Evolutionary conservation across 2,329 filamentous ascomycete species (phyloP).

Genomic region (Blastomyces silverae): DNA sequence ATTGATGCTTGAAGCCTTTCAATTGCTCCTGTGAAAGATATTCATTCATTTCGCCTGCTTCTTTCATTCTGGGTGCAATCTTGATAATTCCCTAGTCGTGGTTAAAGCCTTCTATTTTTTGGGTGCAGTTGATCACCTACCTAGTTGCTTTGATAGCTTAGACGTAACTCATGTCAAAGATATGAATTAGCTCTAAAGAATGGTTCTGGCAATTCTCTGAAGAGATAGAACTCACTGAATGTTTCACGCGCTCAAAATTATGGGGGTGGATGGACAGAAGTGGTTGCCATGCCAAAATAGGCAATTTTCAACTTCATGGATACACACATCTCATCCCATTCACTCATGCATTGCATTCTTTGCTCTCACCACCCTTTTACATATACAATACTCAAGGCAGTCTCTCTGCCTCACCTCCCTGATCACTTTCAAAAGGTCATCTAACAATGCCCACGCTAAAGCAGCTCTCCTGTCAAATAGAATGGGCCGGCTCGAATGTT

Average conservation of each 20-base stretch:
- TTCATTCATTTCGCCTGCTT: neutral
- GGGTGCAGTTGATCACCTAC: neutral
- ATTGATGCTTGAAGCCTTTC: neutral
- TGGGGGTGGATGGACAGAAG: neutral
- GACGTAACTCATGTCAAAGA: neutral
- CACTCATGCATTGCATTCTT: neutral
- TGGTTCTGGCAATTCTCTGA: neutral
- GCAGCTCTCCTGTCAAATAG: slow-evolving; percentile 47
- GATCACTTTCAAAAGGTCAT: neutral
- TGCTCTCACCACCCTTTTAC: neutral
- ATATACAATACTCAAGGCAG: neutral
- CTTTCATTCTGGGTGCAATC: neutral
- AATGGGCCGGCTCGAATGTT: slow-evolving; percentile 41
- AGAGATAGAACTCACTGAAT: neutral
- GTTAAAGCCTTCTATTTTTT: neutral
- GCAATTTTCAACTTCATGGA: slow-evolving; percentile 9
- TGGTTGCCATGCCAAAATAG: slow-evolving; percentile 8
- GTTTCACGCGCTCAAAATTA: neutral
- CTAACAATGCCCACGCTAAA: slow-evolving; percentile 49
- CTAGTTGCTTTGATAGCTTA: neutral
- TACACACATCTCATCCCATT: neutral
- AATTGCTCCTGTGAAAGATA: neutral
- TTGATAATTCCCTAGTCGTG: neutral
- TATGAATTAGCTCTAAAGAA: neutral
- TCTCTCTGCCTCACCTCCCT: neutral